A percentile compares a stretch with the other conserved stretches of the same genome.
These are phyloP conservation scores for Penium margaritaceum DNA, from an alignment of 139 green algal genomes.

Conservation along the genomic window DNA sequence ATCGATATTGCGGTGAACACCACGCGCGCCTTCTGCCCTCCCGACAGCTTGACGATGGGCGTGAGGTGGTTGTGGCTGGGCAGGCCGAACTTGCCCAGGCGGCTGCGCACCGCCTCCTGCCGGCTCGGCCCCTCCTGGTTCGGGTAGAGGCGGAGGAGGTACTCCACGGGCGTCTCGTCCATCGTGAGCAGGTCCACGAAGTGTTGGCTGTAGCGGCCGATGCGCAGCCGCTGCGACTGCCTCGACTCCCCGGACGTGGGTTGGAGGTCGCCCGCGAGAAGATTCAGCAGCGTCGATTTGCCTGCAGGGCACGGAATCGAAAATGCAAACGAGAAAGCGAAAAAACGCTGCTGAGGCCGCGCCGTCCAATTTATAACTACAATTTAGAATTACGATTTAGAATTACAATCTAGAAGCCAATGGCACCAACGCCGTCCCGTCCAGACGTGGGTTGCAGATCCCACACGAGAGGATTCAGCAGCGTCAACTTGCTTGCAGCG, in stretches of 20 bases:
- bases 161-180: conserved; percentile 84
- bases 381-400: no score
- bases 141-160: conserved; percentile 45
- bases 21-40: conserved; percentile 89
- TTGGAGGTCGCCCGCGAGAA: conserved; percentile 85
- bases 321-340: no score
- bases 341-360: no score
- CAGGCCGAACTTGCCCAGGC: conserved; percentile 88
- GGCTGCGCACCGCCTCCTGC: conserved; percentile 82
- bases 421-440: no score
- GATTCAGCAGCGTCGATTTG: conserved; percentile 93
- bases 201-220: conserved; percentile 91
- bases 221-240: conserved; percentile 83
- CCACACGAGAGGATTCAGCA: conserved; percentile 94
- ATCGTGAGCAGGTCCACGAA: conserved; percentile 94
- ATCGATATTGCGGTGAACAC: conserved; percentile 92
- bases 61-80: conserved; percentile 85
- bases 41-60: conserved; percentile 92
- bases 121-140: conserved; percentile 54
- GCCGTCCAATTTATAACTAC: no score
- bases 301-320: no score
- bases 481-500: conserved; percentile 80
- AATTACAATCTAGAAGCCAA: no score
- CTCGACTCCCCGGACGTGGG: conserved; percentile 76
- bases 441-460: conserved; percentile 80